Conservation (phyloP, 495 filamentous ascomycete species). For the Penicillium robsamsonii region DNA sequence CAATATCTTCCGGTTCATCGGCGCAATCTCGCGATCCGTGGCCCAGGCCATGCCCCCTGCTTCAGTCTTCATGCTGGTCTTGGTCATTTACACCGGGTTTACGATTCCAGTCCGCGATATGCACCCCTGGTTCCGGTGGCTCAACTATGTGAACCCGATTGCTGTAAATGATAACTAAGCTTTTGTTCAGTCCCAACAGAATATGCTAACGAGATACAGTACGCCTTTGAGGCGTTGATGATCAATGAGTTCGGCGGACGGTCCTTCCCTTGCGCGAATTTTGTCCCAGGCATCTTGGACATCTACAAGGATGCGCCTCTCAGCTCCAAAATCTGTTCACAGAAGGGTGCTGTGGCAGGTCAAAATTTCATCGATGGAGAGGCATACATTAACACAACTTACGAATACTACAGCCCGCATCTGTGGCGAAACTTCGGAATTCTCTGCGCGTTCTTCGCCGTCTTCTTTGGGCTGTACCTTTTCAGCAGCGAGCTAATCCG, state of each 20-base stretch:
- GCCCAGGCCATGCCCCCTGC: constrained; percentile 82
- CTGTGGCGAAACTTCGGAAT: constrained; percentile 85
- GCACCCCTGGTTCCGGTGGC: constrained; percentile 82
- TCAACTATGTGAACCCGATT: constrained; percentile 83
- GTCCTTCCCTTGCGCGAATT: constrained; percentile 59
- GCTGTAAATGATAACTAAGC: constrained; percentile 36
- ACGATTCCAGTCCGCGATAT: constrained; percentile 71
- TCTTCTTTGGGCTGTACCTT: constrained; percentile 66
- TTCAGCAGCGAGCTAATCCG: constrained; percentile 70
- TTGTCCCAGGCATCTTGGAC: constrained; percentile 51
- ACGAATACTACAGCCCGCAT: constrained; percentile 58
- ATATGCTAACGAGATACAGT: constrained; percentile 33
- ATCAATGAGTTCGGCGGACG: constrained; percentile 81
- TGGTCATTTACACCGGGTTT: constrained; percentile 90
- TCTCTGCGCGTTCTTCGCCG: constrained; percentile 68
- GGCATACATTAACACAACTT: constrained; percentile 61
- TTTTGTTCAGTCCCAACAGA: neutral
- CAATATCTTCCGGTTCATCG: constrained; percentile 76
- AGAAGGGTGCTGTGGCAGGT: constrained; percentile 62
- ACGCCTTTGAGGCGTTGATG: constrained; percentile 85
- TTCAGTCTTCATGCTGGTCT: constrained; percentile 74
- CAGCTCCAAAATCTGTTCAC: constrained; percentile 53
- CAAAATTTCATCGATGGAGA: constrained; percentile 59
- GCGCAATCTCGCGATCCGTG: constrained; percentile 71
- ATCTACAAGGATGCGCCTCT: constrained; percentile 50